Evolutionary conservation across 2,329 filamentous ascomycete genomes (phyloP).

Genomic region (Beauveria sp.): DNA sequence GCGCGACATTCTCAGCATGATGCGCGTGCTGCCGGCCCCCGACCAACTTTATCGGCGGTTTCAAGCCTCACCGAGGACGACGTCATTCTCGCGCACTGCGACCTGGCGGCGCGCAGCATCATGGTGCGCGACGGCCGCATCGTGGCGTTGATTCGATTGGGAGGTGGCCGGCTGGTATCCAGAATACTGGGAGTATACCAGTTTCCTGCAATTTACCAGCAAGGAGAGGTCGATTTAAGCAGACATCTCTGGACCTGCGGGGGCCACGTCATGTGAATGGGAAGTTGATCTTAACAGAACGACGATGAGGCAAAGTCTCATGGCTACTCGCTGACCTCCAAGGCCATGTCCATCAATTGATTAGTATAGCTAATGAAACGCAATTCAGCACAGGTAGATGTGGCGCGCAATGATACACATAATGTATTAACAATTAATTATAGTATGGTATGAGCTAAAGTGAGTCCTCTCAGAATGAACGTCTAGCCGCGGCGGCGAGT

Average conservation of each 20-base stretch:
- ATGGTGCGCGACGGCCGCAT: conserved; percentile 27
- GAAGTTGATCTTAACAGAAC: too few species aligned
- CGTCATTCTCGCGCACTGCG: conserved; percentile 37
- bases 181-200: conserved; percentile 24
- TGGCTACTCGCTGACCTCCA: too few species aligned
- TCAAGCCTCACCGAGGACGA: conserved; percentile 7
- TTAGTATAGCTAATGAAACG: too few species aligned
- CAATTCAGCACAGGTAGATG: not conserved
- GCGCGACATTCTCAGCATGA: not conserved
- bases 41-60: not conserved
- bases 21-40: not conserved
- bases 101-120: conserved; percentile 37
- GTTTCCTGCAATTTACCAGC: conserved; percentile 13
- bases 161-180: conserved; percentile 37
- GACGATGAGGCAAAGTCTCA: too few species aligned
- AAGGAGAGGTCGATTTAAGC: not conserved
- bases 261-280: too few species aligned
- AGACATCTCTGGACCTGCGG: too few species aligned
- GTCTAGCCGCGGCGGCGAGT: conserved; percentile 35
- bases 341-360: too few species aligned
- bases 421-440: conserved; percentile 1
- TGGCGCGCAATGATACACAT: not conserved
- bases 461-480: too few species aligned
- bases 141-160: conserved; percentile 38
- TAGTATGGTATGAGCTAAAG: not conserved